Percentiles rank a stretch among this genome's conserved stretches.
These are phyloP conservation scores for Colletotrichum simmondsii DNA, from an alignment of 2,329 filamentous ascomycete species.

Conservation along the genomic window DNA sequence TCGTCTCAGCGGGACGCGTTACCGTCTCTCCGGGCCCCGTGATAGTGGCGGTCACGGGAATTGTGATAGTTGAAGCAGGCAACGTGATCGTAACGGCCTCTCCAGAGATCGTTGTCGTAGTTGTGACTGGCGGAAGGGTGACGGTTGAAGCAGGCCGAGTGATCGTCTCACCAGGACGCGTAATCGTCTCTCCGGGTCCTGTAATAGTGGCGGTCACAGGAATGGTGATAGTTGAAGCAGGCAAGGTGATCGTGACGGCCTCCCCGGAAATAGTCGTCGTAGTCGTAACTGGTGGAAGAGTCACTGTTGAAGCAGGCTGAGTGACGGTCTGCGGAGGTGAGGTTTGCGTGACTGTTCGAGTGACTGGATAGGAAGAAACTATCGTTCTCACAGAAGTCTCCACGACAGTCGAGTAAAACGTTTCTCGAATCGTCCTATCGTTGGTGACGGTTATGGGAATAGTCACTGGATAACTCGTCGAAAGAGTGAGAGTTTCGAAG, in stretches of 20 bases:
- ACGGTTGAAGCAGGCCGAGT: neutral
- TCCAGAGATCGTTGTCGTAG: neutral
- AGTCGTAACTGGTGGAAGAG: constrained; percentile 7
- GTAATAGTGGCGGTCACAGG: constrained; percentile 39
- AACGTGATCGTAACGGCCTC: neutral
- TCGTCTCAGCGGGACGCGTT: neutral
- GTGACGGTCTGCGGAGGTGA: no score
- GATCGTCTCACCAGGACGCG: no score
- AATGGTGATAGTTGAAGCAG: constrained; percentile 29
- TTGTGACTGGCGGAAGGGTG: constrained; percentile 16
- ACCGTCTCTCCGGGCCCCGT: constrained; percentile 28
- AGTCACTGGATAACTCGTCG: constrained; percentile 35
- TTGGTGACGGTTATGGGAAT: constrained; percentile 34
- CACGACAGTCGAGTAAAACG: constrained; percentile 15
- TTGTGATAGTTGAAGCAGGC: constrained; percentile 29
- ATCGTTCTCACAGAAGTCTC: constrained; percentile 15
- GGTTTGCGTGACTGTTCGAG: no score
- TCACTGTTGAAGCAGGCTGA: neutral
- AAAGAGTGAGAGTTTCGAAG: constrained; percentile 32
- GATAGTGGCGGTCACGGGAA: constrained; percentile 38
- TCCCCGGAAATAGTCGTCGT: neutral
- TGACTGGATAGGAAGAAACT: neutral
- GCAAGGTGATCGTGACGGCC: neutral
- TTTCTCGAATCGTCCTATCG: constrained; percentile 23
- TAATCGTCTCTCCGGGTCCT: constrained; percentile 10